A percentile compares a stretch with the other conserved stretches of the same genome.
These are phyloP conservation scores for Komagataella ulmi DNA, from an alignment of 805 yeast genomes.

Conservation along the genomic window DNA sequence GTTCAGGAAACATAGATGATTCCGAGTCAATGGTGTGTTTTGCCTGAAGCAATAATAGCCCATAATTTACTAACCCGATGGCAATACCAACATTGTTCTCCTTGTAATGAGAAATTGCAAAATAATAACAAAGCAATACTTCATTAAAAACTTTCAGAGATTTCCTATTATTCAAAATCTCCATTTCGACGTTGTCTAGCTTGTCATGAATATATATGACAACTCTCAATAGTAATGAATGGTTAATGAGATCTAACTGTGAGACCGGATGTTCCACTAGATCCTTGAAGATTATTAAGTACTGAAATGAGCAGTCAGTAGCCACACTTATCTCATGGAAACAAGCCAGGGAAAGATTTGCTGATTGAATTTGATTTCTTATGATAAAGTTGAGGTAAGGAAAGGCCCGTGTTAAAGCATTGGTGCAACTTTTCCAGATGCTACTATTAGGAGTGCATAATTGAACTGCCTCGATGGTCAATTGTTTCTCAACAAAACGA, in stretches of 20 bases:
- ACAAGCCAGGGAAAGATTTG: background rate
- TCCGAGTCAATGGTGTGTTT: background rate
- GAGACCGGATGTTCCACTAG: background rate
- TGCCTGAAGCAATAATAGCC: constrained; percentile 10
- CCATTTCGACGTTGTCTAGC: background rate
- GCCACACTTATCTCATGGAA: background rate
- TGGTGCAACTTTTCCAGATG: background rate
- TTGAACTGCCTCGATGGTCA: background rate
- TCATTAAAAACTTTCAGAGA: background rate
- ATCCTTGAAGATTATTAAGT: background rate
- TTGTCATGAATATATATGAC: background rate
- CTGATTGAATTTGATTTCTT: background rate
- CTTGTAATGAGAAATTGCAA: constrained; percentile 12
- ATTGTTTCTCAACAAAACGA: background rate
- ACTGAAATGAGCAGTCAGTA: background rate
- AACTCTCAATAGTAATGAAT: background rate
- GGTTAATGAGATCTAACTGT: background rate
- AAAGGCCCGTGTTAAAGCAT: background rate
- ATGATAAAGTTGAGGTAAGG: background rate
- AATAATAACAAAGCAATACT: constrained; percentile 10
- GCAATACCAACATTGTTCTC: constrained; percentile 12
- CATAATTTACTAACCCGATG: constrained; percentile 13
- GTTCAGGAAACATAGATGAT: constrained; percentile 1
- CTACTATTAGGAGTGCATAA: background rate
- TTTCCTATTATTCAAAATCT: background rate